These are phyloP conservation scores for Kwoniella europaea DNA, from an alignment of 768 basidiomycete genomes.

Conservation along the genomic window DNA sequence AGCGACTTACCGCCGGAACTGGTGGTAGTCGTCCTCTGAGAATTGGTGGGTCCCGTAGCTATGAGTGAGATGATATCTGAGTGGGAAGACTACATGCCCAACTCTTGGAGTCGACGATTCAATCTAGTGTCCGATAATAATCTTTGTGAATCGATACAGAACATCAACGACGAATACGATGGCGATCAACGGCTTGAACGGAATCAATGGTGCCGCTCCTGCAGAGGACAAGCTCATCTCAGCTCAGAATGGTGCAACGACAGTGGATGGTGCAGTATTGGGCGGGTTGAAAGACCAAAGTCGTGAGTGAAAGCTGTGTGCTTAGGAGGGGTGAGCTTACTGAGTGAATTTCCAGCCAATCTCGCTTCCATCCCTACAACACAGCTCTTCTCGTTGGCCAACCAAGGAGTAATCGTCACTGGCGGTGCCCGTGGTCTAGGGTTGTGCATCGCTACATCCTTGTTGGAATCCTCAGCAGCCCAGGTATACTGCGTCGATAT, in stretches of 20 bases:
- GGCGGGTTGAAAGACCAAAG: constrained; percentile 6
- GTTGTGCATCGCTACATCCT: constrained; percentile 38
- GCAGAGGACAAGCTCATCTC: constrained; percentile 1
- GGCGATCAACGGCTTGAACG: constrained; percentile 3
- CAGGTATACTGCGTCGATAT: constrained; percentile 43
- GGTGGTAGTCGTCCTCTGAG: no score
- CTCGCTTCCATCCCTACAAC: constrained; percentile 23
- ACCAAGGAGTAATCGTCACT: constrained; percentile 44
- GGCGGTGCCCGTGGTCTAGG: constrained; percentile 51
- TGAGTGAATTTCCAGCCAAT: no score
- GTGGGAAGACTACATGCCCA: no score
- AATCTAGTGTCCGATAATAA: no score
- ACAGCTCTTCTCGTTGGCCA: constrained; percentile 41
- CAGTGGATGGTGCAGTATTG: constrained; percentile 7
- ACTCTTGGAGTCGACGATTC: no score
- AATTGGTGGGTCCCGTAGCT: no score
- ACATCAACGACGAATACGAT: background rate
- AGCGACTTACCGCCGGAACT: no score
- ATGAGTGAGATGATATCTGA: no score
- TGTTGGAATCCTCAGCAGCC: constrained; percentile 38
- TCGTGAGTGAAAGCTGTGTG: constrained; percentile 2
- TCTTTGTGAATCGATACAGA: no score
- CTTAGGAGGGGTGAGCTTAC: constrained; percentile 2
- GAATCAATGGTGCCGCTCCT: constrained; percentile 1
- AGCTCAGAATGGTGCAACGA: background rate